Base-by-base conservation (phyloP, 2,329 filamentous ascomycete species). In the Curvularia spicifera region DNA sequence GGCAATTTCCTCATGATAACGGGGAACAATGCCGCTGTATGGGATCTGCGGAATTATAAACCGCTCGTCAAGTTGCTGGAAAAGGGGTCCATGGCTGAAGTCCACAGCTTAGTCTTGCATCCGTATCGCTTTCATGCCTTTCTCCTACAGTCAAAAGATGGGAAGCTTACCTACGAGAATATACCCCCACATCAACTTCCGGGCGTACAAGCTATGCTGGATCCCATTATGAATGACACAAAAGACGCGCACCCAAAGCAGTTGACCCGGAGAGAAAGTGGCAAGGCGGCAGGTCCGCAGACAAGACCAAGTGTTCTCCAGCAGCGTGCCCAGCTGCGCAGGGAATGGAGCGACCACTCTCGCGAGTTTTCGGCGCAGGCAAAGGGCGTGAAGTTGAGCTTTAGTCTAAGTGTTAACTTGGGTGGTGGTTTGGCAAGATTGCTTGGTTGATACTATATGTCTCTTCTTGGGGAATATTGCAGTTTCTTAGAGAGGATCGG, bases 81-180 rank as follows among this genome's bases (percentile, higher is more conserved):
- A 40, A 45, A 61, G 4, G 37, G 51, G 0, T 65, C 62, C 2
- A 69, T 76, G 9, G 51, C 62, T 0, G 63, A 71, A 3, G 55
- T 75, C 4, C 53, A 63, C 2, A 55, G 54, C 31, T 63, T 76
- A 0, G 53, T 54, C 0, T 51, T 77, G 15, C 72, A 77, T 57
- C 40, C 71, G 1, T 69, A 77, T 57, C 73, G 74, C 10, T 77
- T 69, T 39, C 59, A 71, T 15, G 61, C 65, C 33, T 76, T 72
- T 37, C 44, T 77, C 9, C 61, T 66, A 2, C 65, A 70, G 28
- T 63, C 63, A 1, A 51, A 48, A 31, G 67, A 67, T 24, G 74
- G 73, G 1, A 66, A 59, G 1, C 29, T 76, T 20, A 42, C 68
- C 0, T 57, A 54, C 15, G 69, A 70, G 2, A 73, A 75, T 31